phyloP scores from a whole-genome alignment of 140 eudicot species.

The Oenanthe javanica region DNA sequence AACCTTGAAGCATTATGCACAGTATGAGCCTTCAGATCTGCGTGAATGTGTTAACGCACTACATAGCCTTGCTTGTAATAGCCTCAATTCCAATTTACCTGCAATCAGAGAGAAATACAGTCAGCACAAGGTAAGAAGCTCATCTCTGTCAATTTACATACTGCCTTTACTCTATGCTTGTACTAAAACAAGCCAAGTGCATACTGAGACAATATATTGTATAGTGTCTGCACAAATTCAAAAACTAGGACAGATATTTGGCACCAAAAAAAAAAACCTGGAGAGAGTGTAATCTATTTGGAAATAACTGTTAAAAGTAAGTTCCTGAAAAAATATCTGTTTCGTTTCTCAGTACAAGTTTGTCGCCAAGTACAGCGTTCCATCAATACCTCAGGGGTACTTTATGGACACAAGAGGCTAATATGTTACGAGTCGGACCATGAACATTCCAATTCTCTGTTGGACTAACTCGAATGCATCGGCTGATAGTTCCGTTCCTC shows the following conservation, averaged over 20 bases:
- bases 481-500: neutral
- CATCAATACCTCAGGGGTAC: constrained; percentile 65
- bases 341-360: constrained; percentile 58
- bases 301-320: no score
- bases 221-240: no score
- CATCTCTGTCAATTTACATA: no score
- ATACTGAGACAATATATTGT: no score
- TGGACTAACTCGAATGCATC: neutral
- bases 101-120: constrained; percentile 92
- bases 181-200: no score
- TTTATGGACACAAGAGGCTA: constrained; percentile 33
- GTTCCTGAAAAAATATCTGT: no score
- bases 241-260: no score
- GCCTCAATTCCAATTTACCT: constrained; percentile 53
- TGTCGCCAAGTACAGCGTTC: constrained; percentile 86
- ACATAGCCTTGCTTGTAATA: constrained; percentile 55
- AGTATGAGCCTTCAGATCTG: constrained; percentile 66
- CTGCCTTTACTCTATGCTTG: no score
- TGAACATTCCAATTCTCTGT: constrained; percentile 6
- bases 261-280: no score
- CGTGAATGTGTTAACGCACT: constrained; percentile 66
- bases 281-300: no score
- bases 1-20: constrained; percentile 73
- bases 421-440: neutral
- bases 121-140: constrained; percentile 62